Evolutionary conservation across 2,329 filamentous ascomycete genomes (phyloP).

Genomic region (Podosphaera xanthii): DNA sequence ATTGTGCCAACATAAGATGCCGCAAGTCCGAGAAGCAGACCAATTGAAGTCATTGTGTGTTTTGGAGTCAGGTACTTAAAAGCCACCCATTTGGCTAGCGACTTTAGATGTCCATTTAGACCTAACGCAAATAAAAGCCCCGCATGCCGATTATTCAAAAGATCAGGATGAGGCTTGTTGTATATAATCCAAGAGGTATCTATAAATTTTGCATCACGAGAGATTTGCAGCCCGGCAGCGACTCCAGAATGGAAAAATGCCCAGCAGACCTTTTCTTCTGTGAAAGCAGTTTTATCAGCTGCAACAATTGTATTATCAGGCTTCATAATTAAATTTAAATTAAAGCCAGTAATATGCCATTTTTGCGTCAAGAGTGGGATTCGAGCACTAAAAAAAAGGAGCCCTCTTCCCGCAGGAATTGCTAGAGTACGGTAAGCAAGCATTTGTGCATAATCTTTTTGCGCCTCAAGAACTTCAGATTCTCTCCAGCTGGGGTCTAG

Average conservation of each 20-base stretch:
- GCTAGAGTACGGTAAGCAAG: conserved; percentile 74
- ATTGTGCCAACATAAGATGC: conserved; percentile 92
- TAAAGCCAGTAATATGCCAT: conserved; percentile 75
- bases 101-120: conserved; percentile 83
- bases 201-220: conserved; percentile 71
- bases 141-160: conserved; percentile 80
- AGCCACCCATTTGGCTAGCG: conserved; percentile 88
- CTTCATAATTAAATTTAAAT: conserved; percentile 74
- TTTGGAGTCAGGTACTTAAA: conserved; percentile 99
- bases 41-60: conserved; percentile 97
- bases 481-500: conserved; percentile 61
- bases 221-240: conserved; percentile 78
- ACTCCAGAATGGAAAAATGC: conserved; percentile 96
- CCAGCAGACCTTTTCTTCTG: conserved; percentile 94
- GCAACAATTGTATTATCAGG: conserved; percentile 80
- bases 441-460: conserved; percentile 73
- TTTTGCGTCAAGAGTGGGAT: conserved; percentile 82
- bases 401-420: conserved; percentile 64
- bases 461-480: conserved; percentile 68
- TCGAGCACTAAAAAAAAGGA: conserved; percentile 72
- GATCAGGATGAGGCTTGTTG: conserved; percentile 70
- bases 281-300: conserved; percentile 71
- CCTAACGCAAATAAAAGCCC: conserved; percentile 80
- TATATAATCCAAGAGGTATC: conserved; percentile 98
- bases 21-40: conserved; percentile 73